These are phyloP conservation scores for Ramalina intermedia DNA, from an alignment of 495 filamentous ascomycete genomes.

Conservation along the genomic window DNA sequence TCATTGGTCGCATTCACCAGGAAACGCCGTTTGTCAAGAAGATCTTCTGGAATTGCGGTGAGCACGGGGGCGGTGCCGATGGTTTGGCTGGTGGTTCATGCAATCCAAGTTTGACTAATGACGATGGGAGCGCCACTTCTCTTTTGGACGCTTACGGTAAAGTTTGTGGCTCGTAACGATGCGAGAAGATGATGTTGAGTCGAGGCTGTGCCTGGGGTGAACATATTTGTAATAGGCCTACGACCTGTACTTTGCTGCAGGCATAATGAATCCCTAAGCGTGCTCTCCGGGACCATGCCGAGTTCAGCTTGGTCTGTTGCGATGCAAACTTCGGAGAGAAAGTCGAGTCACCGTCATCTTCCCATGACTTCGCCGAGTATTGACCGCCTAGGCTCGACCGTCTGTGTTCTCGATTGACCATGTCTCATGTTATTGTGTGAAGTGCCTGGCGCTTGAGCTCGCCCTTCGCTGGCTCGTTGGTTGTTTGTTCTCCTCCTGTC, in stretches of 20 bases:
- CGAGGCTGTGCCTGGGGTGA: background rate
- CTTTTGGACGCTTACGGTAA: slow-evolving; percentile 8
- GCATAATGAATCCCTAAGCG: too few relatives aligned
- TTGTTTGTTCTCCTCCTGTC: background rate
- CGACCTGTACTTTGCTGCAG: too few relatives aligned
- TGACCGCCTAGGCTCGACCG: background rate
- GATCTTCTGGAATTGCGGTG: slow-evolving; percentile 17
- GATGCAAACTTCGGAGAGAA: background rate
- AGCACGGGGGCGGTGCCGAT: background rate
- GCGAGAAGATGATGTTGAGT: background rate
- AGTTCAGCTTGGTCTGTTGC: background rate
- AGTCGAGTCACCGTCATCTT: background rate
- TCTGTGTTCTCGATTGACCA: too few relatives aligned
- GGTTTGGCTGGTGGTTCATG: slow-evolving; percentile 1
- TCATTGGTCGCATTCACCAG: too few relatives aligned
- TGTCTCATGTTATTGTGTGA: too few relatives aligned
- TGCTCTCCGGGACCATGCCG: background rate
- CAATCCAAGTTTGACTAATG: slow-evolving; percentile 15
- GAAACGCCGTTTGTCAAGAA: slow-evolving; percentile 10
- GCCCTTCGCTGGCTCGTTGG: too few relatives aligned
- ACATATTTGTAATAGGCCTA: too few relatives aligned
- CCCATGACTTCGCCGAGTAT: slow-evolving; percentile 4
- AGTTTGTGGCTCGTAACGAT: background rate
- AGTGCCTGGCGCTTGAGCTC: too few relatives aligned
- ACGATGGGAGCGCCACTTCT: slow-evolving; percentile 8